Evolutionary conservation across 768 basidiomycete genomes (phyloP), one percentile per base, ranked within the genome.

Genomic region (Suillus hirtellus): DNA sequence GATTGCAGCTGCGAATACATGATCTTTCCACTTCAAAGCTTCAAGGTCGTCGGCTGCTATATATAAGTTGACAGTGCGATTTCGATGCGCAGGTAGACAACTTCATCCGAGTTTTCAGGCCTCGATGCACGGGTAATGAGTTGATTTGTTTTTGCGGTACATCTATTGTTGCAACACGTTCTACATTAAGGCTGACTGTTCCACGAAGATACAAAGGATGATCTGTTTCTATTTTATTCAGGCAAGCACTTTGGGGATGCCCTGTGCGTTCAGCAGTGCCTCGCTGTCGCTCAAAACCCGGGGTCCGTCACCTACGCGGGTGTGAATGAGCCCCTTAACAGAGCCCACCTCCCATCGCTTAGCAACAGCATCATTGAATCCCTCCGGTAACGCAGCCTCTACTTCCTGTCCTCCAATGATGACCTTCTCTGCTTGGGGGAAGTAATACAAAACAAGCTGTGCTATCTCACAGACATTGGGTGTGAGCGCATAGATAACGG

Each of bases 271-370:
- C 66, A 99, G 76, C 67, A 99, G 72, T 27, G 86, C 77, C 68
- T 93, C 91, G 58, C 84, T 83, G 0, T 74, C 70, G 38, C 76
- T 82, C 42, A 97, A 75, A 19, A 86, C 84, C 66, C 90, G 82
- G 0, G 96, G 96, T 0, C 96, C 96, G 71, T 95, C 95, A 0
- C 96, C 96, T 9, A 98, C 93, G 52, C 84, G 81, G 10, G 96
- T 98, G 76, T 96, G 95, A 60, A 99, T 98, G 72, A 98, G 82
- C 4, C 87, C 81, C 76, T 93, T 93, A 46, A 99, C 94, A 2
- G 91, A 87, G 1, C 92, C 95, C 9, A 84, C 79, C 19, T 82
- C 84, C 72, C 87, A 93, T 56, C 79, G 81, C 75, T 88, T 89
- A 42, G 90, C 89, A 2, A 96, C 93, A 46, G 79, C 84, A 42